Conservation (phyloP, 345 rosid genomes). For the Rhodamnia rubescens region DNA sequence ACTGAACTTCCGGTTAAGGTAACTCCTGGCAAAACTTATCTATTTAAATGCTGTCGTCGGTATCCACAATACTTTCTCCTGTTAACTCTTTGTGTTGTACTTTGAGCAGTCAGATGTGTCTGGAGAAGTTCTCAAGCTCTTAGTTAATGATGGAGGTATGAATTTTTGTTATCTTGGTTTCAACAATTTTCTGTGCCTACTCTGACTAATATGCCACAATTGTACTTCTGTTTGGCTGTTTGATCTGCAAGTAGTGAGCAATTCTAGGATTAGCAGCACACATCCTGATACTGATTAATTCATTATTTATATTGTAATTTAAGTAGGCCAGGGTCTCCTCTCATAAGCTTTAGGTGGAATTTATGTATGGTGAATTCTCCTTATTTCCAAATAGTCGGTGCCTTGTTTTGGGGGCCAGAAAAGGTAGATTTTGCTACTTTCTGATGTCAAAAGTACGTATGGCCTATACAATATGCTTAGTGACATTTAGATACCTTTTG, state of each 20-base stretch:
- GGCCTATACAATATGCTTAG: not conserved
- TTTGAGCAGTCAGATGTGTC: slow-evolving; percentile 77
- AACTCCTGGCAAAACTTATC: slow-evolving; percentile 1
- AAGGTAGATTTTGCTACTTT: not conserved
- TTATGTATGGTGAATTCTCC: not conserved
- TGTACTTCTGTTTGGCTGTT: not conserved
- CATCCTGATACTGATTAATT: not conserved
- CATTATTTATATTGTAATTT: not conserved
- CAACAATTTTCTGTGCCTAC: not conserved
- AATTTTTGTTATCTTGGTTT: not conserved
- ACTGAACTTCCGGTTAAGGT: slow-evolving; percentile 82
- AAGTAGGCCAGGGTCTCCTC: not conserved
- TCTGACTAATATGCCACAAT: not conserved
- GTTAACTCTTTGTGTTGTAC: slow-evolving; percentile 2
- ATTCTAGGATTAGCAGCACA: not conserved
- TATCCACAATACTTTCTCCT: not conserved
- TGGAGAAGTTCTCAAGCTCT: slow-evolving; percentile 82
- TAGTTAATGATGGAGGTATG: slow-evolving; percentile 80
- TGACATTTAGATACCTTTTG: not conserved
- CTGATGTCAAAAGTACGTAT: not conserved
- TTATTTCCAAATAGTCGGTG: not conserved
- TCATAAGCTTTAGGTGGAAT: not conserved
- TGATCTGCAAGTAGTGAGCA: not conserved
- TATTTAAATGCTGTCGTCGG: not conserved
- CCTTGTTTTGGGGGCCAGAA: not conserved